phyloP scores from a whole-genome alignment of 768 basidiomycete species.

The Pluteus cervinus region DNA sequence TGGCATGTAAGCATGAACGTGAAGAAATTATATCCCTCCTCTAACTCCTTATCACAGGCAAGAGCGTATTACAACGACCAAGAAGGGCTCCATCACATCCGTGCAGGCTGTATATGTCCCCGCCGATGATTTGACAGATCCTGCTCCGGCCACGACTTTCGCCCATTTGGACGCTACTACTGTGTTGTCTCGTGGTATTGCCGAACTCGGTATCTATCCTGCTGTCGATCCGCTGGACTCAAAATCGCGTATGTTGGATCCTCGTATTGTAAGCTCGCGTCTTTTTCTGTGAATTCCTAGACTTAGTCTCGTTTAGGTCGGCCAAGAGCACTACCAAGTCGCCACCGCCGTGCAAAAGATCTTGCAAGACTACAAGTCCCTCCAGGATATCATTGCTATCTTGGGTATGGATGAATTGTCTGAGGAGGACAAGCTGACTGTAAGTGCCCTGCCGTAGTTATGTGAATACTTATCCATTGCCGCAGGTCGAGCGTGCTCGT shows the following conservation, averaged over 20 bases:
- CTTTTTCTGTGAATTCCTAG: background rate
- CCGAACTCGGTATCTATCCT: conserved; percentile 98
- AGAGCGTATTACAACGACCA: conserved; percentile 99
- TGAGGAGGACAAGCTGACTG: conserved; percentile 98
- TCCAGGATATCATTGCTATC: conserved; percentile 99
- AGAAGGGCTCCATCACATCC: conserved; percentile 99
- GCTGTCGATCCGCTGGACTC: conserved; percentile 99
- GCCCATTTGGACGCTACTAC: conserved; percentile 99
- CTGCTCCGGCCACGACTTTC: conserved; percentile 98
- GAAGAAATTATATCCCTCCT: conserved; percentile 7
- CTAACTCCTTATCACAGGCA: conserved; percentile 49
- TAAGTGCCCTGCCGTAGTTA: conserved; percentile 31
- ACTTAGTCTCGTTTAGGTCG: conserved; percentile 42
- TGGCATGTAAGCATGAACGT: conserved; percentile 68
- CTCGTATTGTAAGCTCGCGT: conserved; percentile 76
- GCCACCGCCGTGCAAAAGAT: conserved; percentile 98
- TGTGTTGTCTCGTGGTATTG: conserved; percentile 98
- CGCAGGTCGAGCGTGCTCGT: conserved; percentile 90
- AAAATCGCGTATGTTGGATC: conserved; percentile 99
- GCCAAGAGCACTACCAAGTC: conserved; percentile 90
- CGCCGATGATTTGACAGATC: conserved; percentile 99
- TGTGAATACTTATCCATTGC: background rate
- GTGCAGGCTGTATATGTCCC: conserved; percentile 99
- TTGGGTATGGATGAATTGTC: conserved; percentile 99
- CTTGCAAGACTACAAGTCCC: conserved; percentile 92